phyloP scores from a whole-genome alignment of 1,284 basidiomycete genomes.

The Rhodotorula glutinis region DNA sequence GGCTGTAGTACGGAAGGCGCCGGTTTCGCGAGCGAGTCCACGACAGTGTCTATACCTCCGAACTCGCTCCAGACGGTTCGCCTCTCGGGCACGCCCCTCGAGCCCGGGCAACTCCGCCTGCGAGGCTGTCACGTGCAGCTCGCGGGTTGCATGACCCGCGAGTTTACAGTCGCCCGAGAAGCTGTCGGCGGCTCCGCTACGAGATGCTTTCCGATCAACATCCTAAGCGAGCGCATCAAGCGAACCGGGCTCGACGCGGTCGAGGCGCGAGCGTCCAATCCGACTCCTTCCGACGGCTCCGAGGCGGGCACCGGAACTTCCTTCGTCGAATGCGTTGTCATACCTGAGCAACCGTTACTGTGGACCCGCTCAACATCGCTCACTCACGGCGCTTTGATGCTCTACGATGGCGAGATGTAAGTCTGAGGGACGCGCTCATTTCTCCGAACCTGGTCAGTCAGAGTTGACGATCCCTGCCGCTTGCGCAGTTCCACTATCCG shows the following conservation, averaged over 20 bases:
- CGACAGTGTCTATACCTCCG: conserved; percentile 64
- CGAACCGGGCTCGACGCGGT: conserved; percentile 53
- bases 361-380: conserved; percentile 80
- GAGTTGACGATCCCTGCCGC: conserved; percentile 19
- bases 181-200: conserved; percentile 56
- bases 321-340: conserved; percentile 71
- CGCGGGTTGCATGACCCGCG: conserved; percentile 65
- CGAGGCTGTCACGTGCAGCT: conserved; percentile 75
- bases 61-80: conserved; percentile 69
- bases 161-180: conserved; percentile 72
- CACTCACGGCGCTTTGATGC: conserved; percentile 84
- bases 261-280: background rate
- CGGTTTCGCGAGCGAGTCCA: conserved; percentile 63
- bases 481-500: conserved; percentile 67
- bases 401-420: conserved; percentile 87
- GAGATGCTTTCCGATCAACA: conserved; percentile 5
- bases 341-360: conserved; percentile 79
- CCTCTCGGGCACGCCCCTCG: conserved; percentile 64
- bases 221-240: conserved; percentile 49
- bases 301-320: conserved; percentile 30
- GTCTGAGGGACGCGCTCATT: conserved; percentile 41
- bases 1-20: conserved; percentile 71
- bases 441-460: background rate
- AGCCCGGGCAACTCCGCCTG: conserved; percentile 65
- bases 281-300: background rate